A percentile compares a stretch with the other conserved stretches of the same genome.
These are phyloP conservation scores for Aureococcus anophagefferens DNA, from an alignment of 108 stramenopile species.

Conservation along the genomic window DNA sequence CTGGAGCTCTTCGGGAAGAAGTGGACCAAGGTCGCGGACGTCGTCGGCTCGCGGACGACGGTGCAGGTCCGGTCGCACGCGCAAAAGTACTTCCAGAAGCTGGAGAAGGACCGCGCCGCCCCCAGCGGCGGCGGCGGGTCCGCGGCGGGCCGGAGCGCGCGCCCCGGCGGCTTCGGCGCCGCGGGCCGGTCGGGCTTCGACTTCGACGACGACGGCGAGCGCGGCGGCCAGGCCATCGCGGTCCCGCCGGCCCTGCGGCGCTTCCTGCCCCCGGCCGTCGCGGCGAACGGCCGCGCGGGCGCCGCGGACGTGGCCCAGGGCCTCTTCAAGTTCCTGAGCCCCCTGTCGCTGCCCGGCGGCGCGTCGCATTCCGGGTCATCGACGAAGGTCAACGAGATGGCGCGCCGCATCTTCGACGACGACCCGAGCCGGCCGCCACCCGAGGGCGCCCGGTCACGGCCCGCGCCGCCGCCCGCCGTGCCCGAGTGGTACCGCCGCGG, in stretches of 20 bases:
- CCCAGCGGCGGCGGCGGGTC: not conserved
- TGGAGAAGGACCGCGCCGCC: conserved; percentile 64
- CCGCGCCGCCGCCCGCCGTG: not conserved
- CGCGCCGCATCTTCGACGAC: too few species aligned
- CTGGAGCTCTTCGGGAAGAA: conserved; percentile 83
- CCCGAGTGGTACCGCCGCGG: not conserved
- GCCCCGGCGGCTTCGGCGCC: too few species aligned
- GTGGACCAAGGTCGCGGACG: conserved; percentile 81
- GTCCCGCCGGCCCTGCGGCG: not conserved
- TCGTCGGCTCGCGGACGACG: conserved; percentile 88
- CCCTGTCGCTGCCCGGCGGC: not conserved
- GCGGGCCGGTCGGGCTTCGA: too few species aligned
- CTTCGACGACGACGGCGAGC: not conserved
- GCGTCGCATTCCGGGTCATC: too few species aligned
- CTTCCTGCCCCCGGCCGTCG: not conserved
- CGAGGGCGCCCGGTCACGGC: too few species aligned
- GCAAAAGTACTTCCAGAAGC: conserved; percentile 98
- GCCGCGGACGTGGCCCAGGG: not conserved
- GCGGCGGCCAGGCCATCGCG: too few species aligned
- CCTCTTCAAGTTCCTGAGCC: not conserved
- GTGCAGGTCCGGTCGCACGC: conserved; percentile 95
- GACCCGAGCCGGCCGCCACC: too few species aligned
- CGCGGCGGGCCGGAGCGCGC: too few species aligned
- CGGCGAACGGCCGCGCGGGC: not conserved
- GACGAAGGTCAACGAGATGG: too few species aligned